Evolutionary conservation across 2,329 filamentous ascomycete genomes (phyloP).

Genomic region (Shiraia bambusicola): DNA sequence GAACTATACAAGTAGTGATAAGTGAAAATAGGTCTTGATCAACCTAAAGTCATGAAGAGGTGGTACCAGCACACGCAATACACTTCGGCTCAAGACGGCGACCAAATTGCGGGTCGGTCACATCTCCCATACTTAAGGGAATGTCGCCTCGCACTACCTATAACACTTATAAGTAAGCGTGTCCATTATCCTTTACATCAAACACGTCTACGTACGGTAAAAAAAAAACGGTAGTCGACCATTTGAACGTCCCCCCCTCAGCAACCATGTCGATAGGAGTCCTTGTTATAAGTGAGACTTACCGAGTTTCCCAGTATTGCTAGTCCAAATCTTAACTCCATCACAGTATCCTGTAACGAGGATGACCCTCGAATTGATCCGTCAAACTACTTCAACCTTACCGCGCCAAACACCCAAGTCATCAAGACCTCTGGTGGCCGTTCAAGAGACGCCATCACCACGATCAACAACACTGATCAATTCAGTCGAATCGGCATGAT

Average conservation of each 20-base stretch:
- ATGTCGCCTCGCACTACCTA: neutral
- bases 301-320: neutral
- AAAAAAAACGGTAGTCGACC: neutral
- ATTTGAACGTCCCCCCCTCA: neutral
- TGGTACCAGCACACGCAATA: too few species aligned
- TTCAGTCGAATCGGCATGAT: constrained; percentile 19
- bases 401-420: constrained; percentile 14
- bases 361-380: constrained; percentile 16
- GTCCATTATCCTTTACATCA: neutral
- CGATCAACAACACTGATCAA: constrained; percentile 17
- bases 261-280: constrained; percentile 4
- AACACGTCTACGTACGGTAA: neutral
- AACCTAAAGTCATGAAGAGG: too few species aligned
- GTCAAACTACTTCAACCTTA: constrained; percentile 24
- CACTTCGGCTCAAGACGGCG: too few species aligned
- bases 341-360: constrained; percentile 20
- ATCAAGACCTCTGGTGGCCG: constrained; percentile 20
- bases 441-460: constrained; percentile 7
- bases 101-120: too few species aligned
- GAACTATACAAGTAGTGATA: too few species aligned
- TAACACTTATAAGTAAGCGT: neutral
- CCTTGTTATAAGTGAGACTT: constrained; percentile 4
- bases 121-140: too few species aligned
- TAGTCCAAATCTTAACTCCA: neutral
- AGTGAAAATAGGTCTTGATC: too few species aligned